phyloP scores from a whole-genome alignment of 768 basidiomycete species.

The Hortiboletus flavorubellus region DNA sequence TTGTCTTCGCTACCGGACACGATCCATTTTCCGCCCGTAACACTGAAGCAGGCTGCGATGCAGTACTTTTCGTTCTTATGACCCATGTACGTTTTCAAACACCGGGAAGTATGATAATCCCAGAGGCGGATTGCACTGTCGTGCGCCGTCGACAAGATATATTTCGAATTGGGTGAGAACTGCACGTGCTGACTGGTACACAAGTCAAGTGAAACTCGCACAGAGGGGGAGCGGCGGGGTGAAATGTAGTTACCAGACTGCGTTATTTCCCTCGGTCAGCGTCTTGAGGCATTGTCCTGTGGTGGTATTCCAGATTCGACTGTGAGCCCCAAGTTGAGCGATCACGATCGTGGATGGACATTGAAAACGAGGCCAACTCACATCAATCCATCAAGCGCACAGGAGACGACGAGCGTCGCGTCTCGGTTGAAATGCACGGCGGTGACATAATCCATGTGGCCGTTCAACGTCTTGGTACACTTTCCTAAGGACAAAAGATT shows the following conservation, averaged over 20 bases:
- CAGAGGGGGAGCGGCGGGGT: too few relatives aligned
- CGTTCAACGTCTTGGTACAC: constrained; percentile 82
- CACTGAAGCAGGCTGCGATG: constrained; percentile 79
- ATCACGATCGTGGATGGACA: constrained; percentile 1
- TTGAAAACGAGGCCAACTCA: constrained; percentile 38
- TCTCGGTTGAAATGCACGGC: constrained; percentile 94
- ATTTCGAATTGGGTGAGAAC: constrained; percentile 95
- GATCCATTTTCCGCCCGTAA: constrained; percentile 86
- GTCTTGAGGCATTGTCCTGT: constrained; percentile 97
- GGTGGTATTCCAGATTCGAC: constrained; percentile 93
- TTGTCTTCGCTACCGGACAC: constrained; percentile 89
- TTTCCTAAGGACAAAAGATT: constrained; percentile 48
- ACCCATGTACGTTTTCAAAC: constrained; percentile 86
- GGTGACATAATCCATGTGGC: constrained; percentile 93
- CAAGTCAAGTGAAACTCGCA: not conserved
- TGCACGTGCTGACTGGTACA: constrained; percentile 74
- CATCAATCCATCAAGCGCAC: constrained; percentile 93
- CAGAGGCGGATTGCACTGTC: constrained; percentile 92
- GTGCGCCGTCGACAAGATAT: constrained; percentile 90
- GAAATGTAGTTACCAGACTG: constrained; percentile 57
- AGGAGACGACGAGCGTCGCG: constrained; percentile 87
- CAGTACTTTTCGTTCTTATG: constrained; percentile 83
- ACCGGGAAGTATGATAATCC: constrained; percentile 90
- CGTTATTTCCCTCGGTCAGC: constrained; percentile 83
- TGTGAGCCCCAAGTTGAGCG: constrained; percentile 29